Percentiles rank a stretch among this genome's conserved stretches.
phyloP scores from a whole-genome alignment of 2,329 filamentous ascomycete genomes.

The Aspergillus floridensis region DNA sequence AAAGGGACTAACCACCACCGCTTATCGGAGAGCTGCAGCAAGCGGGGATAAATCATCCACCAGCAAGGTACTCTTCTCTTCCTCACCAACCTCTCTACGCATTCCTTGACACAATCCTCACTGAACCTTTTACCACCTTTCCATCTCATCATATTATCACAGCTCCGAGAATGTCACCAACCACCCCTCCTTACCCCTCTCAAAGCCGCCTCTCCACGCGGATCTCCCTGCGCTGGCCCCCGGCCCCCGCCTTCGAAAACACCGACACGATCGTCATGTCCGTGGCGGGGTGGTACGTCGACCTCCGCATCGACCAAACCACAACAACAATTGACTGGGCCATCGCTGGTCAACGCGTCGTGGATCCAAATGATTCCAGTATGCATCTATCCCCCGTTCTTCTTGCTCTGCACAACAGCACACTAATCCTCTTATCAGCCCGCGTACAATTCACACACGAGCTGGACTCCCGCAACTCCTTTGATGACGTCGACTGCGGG shows the following conservation, averaged over 20 bases:
- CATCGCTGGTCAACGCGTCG: conserved; percentile 42
- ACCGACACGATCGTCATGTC: conserved; percentile 47
- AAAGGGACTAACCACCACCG: background rate
- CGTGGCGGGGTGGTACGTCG: conserved; percentile 44
- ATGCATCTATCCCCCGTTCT: conserved; percentile 20
- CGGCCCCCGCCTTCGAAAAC: conserved; percentile 40
- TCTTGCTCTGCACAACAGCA: no score
- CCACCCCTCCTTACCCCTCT: background rate
- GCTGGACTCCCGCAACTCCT: conserved; percentile 38
- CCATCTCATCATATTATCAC: background rate
- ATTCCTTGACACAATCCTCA: background rate
- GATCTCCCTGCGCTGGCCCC: conserved; percentile 45
- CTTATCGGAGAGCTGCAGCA: background rate
- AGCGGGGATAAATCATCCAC: background rate
- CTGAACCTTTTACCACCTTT: background rate
- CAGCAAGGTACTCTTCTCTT: background rate
- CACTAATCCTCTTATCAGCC: no score
- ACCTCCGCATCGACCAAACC: conserved; percentile 41
- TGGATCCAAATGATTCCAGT: conserved; percentile 38
- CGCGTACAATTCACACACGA: conserved; percentile 40
- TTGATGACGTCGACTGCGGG: conserved; percentile 36
- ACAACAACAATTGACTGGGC: conserved; percentile 43
- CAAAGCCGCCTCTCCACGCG: conserved; percentile 36
- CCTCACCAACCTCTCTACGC: background rate
- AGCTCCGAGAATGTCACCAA: background rate